These are phyloP conservation scores for Rostrohypoxylon terebratum DNA, from an alignment of 495 filamentous ascomycete genomes.

Conservation along the genomic window DNA sequence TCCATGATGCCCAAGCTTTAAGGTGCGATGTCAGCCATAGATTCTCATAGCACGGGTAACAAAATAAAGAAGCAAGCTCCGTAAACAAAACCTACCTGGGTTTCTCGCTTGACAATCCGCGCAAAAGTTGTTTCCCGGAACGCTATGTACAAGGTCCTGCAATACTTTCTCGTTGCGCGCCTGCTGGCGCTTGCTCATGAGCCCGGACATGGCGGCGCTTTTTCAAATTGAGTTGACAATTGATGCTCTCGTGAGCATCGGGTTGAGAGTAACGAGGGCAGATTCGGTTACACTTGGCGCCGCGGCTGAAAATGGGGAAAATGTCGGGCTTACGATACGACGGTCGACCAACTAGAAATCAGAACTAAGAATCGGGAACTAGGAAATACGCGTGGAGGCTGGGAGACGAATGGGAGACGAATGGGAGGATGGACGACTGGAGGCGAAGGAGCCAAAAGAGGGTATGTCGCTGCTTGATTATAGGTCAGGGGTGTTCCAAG, in stretches of 20 bases:
- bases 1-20: conserved; percentile 98
- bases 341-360: conserved; percentile 26
- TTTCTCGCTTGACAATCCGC: conserved; percentile 93
- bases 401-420: conserved; percentile 18
- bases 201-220: conserved; percentile 59
- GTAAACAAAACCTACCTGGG: conserved; percentile 75
- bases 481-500: conserved; percentile 32
- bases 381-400: conserved; percentile 29
- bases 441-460: conserved; percentile 39
- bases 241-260: conserved; percentile 35
- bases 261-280: conserved; percentile 5
- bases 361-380: neutral
- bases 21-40: conserved; percentile 38
- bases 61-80: neutral
- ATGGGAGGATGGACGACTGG: conserved; percentile 5
- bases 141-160: conserved; percentile 87
- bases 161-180: conserved; percentile 93
- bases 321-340: conserved; percentile 26
- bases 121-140: conserved; percentile 93
- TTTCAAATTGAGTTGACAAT: neutral
- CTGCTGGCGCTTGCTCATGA: conserved; percentile 90
- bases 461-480: conserved; percentile 35
- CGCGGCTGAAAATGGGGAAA: conserved; percentile 31
- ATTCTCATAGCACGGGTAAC: neutral
- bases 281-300: conserved; percentile 31